phyloP scores from a whole-genome alignment of 2,329 filamentous ascomycete genomes.

The Colletotrichum orchidophilum region DNA sequence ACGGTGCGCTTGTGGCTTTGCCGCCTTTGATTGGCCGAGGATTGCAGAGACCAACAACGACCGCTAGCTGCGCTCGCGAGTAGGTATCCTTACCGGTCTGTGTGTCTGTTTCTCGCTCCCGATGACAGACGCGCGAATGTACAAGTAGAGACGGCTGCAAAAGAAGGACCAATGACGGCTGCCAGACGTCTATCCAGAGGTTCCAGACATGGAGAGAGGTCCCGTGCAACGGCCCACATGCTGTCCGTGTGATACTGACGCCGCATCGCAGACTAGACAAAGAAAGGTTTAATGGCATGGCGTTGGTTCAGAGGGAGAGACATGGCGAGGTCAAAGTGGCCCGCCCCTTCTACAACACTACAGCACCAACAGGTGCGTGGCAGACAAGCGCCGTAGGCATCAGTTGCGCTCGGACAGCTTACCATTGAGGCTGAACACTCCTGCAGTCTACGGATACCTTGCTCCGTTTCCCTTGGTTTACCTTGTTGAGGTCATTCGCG shows the following conservation, averaged over 20 bases:
- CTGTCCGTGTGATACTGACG: background rate
- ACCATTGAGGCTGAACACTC: background rate
- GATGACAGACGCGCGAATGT: background rate
- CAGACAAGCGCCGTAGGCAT: background rate
- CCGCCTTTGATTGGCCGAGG: background rate
- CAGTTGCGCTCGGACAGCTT: conserved; percentile 9
- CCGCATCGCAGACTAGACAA: conserved; percentile 1
- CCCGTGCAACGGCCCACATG: conserved; percentile 9
- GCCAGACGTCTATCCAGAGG: background rate
- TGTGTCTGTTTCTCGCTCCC: background rate
- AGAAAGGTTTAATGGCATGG: conserved; percentile 4
- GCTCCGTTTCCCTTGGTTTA: background rate
- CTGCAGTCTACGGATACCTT: too few relatives aligned
- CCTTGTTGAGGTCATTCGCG: conserved; percentile 2
- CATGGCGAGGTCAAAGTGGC: conserved; percentile 9
- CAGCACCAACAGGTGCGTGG: background rate
- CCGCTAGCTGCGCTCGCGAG: too few relatives aligned
- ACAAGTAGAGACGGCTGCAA: background rate
- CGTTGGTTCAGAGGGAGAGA: background rate
- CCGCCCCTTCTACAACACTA: background rate
- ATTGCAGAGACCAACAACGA: background rate
- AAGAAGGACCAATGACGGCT: background rate
- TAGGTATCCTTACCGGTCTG: background rate
- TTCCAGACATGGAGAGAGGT: background rate
- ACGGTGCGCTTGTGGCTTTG: background rate